Percentiles rank a stretch among this genome's conserved stretches.
Conservation (phyloP, 2,329 filamentous ascomycete species). For the Chrysoporthe cubensis region DNA sequence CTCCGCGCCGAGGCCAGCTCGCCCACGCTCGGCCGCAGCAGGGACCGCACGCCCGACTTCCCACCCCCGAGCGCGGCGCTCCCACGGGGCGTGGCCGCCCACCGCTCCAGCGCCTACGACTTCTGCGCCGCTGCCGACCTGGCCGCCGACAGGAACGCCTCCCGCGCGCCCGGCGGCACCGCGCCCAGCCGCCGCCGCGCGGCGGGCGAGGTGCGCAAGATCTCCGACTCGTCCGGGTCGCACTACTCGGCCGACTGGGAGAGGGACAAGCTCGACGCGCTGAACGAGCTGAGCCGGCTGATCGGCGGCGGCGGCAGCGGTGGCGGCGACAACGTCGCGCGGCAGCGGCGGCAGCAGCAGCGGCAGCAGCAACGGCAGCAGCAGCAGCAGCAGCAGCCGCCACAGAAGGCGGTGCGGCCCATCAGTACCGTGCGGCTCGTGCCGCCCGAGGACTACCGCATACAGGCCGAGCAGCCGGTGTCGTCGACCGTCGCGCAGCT, state of each 20-base stretch:
- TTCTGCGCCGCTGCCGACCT: slow-evolving; percentile 30
- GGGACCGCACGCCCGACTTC: slow-evolving; percentile 21
- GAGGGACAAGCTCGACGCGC: slow-evolving; percentile 19
- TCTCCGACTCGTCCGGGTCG: slow-evolving; percentile 22
- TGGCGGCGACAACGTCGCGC: background rate
- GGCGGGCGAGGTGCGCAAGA: slow-evolving; percentile 25
- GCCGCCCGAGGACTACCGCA: slow-evolving; percentile 17
- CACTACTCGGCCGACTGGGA: slow-evolving; percentile 20
- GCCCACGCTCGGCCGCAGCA: slow-evolving; percentile 30
- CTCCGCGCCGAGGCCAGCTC: slow-evolving; percentile 33
- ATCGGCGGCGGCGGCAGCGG: slow-evolving; percentile 6
- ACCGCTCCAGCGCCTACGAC: slow-evolving; percentile 38
- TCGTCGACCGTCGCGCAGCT: slow-evolving; percentile 55
- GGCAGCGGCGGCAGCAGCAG: background rate
- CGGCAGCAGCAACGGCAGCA: background rate
- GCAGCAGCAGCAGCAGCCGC: slow-evolving; percentile 1
- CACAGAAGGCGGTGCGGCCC: slow-evolving; percentile 6
- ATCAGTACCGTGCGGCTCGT: slow-evolving; percentile 19
- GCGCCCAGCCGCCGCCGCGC: slow-evolving; percentile 6
- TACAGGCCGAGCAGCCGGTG: slow-evolving; percentile 32
- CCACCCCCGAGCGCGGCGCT: slow-evolving; percentile 30
- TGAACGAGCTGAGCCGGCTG: slow-evolving; percentile 22
- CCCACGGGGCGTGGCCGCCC: slow-evolving; percentile 29
- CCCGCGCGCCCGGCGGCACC: background rate
- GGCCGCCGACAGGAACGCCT: background rate